Conservation (phyloP, 768 basidiomycete species). For the Mycena capillaripes region DNA sequence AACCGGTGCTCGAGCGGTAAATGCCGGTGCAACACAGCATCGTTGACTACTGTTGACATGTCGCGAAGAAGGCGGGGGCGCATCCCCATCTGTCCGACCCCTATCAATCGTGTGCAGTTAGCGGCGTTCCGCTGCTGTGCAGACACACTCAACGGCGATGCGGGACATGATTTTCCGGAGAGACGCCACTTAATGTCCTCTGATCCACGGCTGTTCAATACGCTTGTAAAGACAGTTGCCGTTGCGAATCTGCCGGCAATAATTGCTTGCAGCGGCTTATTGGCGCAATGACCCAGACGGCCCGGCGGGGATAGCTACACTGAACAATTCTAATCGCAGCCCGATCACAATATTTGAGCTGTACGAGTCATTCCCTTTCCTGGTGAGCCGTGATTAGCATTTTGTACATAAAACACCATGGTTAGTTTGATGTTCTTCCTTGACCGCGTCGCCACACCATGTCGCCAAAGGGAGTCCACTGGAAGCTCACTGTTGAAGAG, state of each 20-base stretch:
- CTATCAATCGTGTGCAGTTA: background rate
- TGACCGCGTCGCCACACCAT: background rate
- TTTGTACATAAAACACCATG: background rate
- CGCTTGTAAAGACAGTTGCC: too few relatives aligned
- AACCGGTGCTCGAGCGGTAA: too few relatives aligned
- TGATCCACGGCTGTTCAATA: too few relatives aligned
- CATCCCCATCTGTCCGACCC: background rate
- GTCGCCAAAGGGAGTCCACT: conserved; percentile 23
- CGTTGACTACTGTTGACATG: too few relatives aligned
- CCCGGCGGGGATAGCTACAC: background rate
- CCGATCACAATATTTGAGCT: background rate
- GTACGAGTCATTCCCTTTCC: background rate
- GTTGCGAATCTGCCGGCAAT: background rate
- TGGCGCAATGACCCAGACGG: too few relatives aligned
- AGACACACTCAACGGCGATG: too few relatives aligned
- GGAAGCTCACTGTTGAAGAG: conserved; percentile 23
- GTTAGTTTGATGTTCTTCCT: background rate
- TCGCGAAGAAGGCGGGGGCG: too few relatives aligned
- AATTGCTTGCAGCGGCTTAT: too few relatives aligned
- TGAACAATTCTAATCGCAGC: background rate
- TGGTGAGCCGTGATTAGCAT: background rate
- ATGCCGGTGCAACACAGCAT: background rate
- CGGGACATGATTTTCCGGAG: too few relatives aligned
- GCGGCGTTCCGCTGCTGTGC: background rate
- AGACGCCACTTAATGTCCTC: too few relatives aligned